phyloP scores from a whole-genome alignment of 306 rosid species.

The Morella rubra region DNA sequence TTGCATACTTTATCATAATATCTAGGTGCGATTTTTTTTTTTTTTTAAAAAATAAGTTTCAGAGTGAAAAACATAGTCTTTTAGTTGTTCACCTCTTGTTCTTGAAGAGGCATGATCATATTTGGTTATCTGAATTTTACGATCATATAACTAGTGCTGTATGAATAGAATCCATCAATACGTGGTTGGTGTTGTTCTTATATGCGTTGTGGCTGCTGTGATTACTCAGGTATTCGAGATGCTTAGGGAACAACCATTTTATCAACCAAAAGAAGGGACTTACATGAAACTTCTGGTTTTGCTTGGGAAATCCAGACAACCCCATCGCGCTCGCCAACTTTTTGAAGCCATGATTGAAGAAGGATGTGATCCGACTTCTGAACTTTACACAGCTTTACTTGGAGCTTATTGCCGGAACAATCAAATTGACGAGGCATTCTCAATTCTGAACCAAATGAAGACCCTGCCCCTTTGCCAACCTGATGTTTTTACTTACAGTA shows the following conservation, averaged over 20 bases:
- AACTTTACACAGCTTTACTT: slow-evolving; percentile 83
- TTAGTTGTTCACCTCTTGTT: neutral
- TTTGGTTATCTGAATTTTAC: neutral
- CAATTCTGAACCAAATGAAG: slow-evolving; percentile 71
- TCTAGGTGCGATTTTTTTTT: neutral
- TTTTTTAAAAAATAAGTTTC: neutral
- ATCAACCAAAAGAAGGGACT: slow-evolving; percentile 93
- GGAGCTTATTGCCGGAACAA: slow-evolving; percentile 79
- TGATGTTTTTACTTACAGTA: slow-evolving; percentile 87
- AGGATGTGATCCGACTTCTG: slow-evolving; percentile 69
- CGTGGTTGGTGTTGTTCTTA: slow-evolving; percentile 7
- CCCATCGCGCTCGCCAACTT: slow-evolving; percentile 64
- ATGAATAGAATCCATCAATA: neutral
- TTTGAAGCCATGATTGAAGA: slow-evolving; percentile 79
- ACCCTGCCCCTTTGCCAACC: slow-evolving; percentile 84
- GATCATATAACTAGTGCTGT: slow-evolving; percentile 4
- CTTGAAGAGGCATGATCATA: neutral
- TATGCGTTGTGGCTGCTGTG: slow-evolving; percentile 17
- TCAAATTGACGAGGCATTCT: slow-evolving; percentile 68
- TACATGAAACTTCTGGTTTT: slow-evolving; percentile 86
- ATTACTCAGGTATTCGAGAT: slow-evolving; percentile 74
- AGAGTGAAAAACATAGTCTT: neutral
- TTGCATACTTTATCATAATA: neutral
- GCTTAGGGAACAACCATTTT: slow-evolving; percentile 86
- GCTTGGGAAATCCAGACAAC: slow-evolving; percentile 83